Base-by-base conservation (phyloP, 2,329 filamentous ascomycete species). In the Fusarium succisae region DNA sequence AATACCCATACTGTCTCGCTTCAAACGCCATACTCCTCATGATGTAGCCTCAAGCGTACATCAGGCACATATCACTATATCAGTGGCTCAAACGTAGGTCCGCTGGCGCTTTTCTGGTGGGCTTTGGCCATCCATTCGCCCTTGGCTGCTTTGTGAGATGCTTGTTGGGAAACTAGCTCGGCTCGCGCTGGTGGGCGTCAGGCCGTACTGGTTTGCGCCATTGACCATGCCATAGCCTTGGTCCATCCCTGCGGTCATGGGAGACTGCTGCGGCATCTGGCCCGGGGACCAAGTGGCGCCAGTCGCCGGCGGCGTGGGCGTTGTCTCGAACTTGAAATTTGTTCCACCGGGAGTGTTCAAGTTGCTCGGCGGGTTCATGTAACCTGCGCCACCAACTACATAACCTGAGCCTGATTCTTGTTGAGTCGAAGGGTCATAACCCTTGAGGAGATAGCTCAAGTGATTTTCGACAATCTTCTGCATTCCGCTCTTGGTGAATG, bases 401-500 rank as follows among this genome's bases (percentile, higher is more conserved):
- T 79, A 84, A 24, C 80, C 80, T 9, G 79, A 77, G 28, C 81
- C 80, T 10, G 81, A 79, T 24, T 82, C 82, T 50, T 84, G 82
- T 26, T 88, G 86, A 2, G 80, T 79, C 6, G 86, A 84, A 8
- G 88, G 87, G 66, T 90, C 77, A 51, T 79, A 79, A 32, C 78
- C 89, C 79, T 94, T 94, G 80, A 97, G 91, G 69, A 98, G 87
- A 80, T 95, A 92, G n/a, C 90, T 88, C 56, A 98, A 87, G 80
- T 98, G 94, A 80, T 96, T 97, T 82, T 96, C 94, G 37, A 99
- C 87, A 84, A 97, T 93, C 74, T 92, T 91, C 63, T 94, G 88
- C 86, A 96, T 94, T 44, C 93, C 94, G 76, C 95, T 93, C 78
- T 93, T 92, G 9, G 96, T 99, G 81, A 99, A 99, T 0, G 96